phyloP scores from a whole-genome alignment of 495 filamentous ascomycete genomes.

The Bacidia gigantensis region DNA sequence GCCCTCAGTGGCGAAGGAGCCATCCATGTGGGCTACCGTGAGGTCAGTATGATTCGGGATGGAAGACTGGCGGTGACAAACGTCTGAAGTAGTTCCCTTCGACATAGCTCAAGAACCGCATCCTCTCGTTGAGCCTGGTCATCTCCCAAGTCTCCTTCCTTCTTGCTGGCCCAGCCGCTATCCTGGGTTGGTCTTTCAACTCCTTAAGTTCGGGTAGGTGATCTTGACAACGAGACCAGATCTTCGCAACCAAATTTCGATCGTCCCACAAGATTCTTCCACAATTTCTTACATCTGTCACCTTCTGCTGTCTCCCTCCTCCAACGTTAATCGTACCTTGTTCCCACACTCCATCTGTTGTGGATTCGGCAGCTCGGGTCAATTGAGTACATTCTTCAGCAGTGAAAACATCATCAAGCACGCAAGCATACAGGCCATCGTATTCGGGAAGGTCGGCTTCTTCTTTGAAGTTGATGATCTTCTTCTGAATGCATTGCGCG shows the following conservation, averaged over 20 bases:
- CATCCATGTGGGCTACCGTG: conserved; percentile 56
- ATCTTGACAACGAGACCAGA: conserved; percentile 42
- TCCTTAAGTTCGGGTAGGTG: conserved; percentile 25
- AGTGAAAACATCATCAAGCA: conserved; percentile 52
- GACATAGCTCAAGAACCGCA: conserved; percentile 69
- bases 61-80: conserved; percentile 19
- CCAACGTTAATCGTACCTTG: conserved; percentile 60
- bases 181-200: conserved; percentile 25
- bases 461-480: conserved; percentile 32
- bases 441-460: conserved; percentile 47
- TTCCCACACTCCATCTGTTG: conserved; percentile 38
- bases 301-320: conserved; percentile 41
- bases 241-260: conserved; percentile 41
- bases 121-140: conserved; percentile 55
- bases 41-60: not conserved
- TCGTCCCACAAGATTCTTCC: conserved; percentile 65
- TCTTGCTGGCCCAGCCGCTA: conserved; percentile 35
- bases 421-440: conserved; percentile 39
- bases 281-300: conserved; percentile 47
- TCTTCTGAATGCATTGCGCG: not conserved
- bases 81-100: conserved; percentile 62
- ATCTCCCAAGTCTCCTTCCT: conserved; percentile 38
- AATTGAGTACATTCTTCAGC: conserved; percentile 46
- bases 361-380: conserved; percentile 40
- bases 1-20: conserved; percentile 46